Evolutionary conservation across 192 early-diverging fungal species (phyloP).

Genomic region (Backusella westeae): DNA sequence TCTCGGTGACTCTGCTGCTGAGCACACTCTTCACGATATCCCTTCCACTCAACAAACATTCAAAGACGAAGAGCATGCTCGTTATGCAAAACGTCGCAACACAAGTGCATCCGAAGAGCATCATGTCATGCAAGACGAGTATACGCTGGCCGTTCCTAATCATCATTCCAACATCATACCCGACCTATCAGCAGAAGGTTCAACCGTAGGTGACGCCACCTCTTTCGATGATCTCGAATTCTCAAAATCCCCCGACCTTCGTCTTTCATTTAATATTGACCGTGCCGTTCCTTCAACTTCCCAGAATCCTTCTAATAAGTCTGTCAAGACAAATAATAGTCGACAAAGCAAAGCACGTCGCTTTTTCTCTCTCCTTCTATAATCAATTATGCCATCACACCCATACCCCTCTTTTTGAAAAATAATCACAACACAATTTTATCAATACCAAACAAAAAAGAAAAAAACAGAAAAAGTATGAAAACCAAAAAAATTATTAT

Average conservation of each 20-base stretch:
- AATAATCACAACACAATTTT: not conserved
- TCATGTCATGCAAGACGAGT: not conserved
- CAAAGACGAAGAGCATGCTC: constrained; percentile 7
- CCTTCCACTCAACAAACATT: not conserved
- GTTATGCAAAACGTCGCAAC: constrained; percentile 16
- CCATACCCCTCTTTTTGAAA: constrained; percentile 4
- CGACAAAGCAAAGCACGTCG: constrained; percentile 16
- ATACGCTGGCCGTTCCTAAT: not conserved
- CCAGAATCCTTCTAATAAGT: not conserved
- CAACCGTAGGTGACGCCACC: not conserved
- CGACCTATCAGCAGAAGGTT: not conserved
- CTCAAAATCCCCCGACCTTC: constrained; percentile 6
- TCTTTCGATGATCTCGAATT: constrained; percentile 19
- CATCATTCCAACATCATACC: not conserved
- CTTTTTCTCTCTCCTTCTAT: constrained; percentile 23
- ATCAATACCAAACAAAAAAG: not conserved
- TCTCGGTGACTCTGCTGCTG: not conserved
- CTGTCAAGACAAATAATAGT: not conserved
- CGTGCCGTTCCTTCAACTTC: not conserved
- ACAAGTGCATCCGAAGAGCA: constrained; percentile 16
- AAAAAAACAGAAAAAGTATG: constrained; percentile 1
- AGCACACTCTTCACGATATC: not conserved
- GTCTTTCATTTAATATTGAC: constrained; percentile 18
- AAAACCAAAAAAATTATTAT: not conserved
- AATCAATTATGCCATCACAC: not conserved